These are phyloP conservation scores for Lineolata rhizophorae DNA, from an alignment of 495 filamentous ascomycete species.

Conservation along the genomic window DNA sequence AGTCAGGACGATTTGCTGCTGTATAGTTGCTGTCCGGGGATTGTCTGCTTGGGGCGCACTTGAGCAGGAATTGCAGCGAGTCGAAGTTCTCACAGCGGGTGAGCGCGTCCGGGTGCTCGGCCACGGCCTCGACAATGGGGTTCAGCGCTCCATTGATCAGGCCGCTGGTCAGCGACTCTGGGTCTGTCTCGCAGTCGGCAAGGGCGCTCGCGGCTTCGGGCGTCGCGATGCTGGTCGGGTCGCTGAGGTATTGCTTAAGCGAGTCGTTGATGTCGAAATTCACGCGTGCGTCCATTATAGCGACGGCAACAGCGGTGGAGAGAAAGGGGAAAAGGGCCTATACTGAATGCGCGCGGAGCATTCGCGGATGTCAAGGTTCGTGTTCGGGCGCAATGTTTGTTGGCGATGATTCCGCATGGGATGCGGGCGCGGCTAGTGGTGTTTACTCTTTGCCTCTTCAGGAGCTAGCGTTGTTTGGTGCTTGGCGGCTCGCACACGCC, in stretches of 20 bases:
- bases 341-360: too few species aligned
- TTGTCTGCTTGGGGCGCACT: constrained; percentile 84
- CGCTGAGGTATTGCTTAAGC: constrained; percentile 85
- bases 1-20: constrained; percentile 24
- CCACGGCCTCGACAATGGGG: constrained; percentile 80
- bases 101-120: constrained; percentile 75
- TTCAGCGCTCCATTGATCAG: constrained; percentile 73
- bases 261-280: constrained; percentile 90
- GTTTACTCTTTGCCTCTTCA: too few species aligned
- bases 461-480: too few species aligned
- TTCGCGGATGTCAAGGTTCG: too few species aligned
- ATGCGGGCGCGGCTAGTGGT: too few species aligned
- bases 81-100: constrained; percentile 60
- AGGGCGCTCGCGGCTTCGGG: constrained; percentile 69
- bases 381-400: too few species aligned
- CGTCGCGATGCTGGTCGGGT: constrained; percentile 65
- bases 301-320: constrained; percentile 3
- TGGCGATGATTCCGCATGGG: too few species aligned
- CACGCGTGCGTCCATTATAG: constrained; percentile 48
- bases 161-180: constrained; percentile 53
- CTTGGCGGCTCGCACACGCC: too few species aligned
- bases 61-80: constrained; percentile 83
- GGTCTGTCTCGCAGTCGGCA: constrained; percentile 78
- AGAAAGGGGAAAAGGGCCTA: constrained; percentile 5
- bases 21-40: constrained; percentile 8